A percentile compares a stretch with the other conserved stretches of the same genome.
Evolutionary conservation across 2,329 filamentous ascomycete genomes (phyloP).

Genomic region (Cadophora sp.): DNA sequence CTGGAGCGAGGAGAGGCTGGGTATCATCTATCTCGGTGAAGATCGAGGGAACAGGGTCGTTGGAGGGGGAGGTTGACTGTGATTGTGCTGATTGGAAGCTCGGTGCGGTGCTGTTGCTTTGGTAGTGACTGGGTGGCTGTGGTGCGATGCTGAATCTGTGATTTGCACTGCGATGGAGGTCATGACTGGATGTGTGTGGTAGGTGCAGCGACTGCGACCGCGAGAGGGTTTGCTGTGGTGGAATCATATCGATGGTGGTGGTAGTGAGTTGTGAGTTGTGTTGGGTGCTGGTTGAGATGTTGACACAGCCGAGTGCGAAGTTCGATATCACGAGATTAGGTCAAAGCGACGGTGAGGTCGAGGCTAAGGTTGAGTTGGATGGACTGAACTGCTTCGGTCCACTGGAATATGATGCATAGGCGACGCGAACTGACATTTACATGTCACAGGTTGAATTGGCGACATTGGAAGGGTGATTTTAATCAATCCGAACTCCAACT

Average conservation of each 20-base stretch:
- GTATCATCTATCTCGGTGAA: not conserved
- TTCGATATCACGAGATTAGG: not conserved
- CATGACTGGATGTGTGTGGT: not conserved
- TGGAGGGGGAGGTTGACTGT: not conserved
- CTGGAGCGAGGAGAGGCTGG: not conserved
- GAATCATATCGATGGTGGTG: not conserved
- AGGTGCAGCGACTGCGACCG: not conserved
- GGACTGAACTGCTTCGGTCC: not conserved
- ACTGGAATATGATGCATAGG: too few species aligned
- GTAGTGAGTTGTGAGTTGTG: not conserved
- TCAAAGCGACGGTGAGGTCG: not conserved
- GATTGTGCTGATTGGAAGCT: not conserved
- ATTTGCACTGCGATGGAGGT: not conserved
- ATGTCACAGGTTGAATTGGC: too few species aligned
- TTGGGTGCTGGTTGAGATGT: not conserved
- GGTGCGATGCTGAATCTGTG: not conserved
- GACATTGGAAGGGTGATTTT: too few species aligned
- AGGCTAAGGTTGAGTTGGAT: not conserved
- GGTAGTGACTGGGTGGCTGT: not conserved
- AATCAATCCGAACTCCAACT: too few species aligned
- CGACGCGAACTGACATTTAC: too few species aligned
- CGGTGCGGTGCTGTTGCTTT: not conserved
- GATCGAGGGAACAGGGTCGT: too few species aligned
- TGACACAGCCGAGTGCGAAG: not conserved
- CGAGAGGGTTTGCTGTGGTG: not conserved